Evolutionary conservation across 139 green algal genomes (phyloP).

Genomic region (Microglena sp.): DNA sequence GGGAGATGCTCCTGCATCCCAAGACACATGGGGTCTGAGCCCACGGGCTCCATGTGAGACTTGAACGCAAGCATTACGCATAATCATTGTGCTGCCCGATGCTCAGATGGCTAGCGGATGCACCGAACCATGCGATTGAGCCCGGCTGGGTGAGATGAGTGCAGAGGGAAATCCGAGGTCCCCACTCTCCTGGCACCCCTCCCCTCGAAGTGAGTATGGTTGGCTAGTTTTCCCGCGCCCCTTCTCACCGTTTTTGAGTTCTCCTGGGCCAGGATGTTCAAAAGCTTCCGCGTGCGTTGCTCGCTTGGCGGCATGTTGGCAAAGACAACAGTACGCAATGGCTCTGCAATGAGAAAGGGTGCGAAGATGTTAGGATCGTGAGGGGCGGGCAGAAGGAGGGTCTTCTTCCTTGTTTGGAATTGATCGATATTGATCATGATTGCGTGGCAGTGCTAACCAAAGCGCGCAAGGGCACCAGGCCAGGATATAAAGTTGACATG

Average conservation of each 20-base stretch:
- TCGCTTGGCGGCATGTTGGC: conserved; percentile 5
- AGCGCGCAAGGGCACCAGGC: too few relatives aligned
- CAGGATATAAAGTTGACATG: too few relatives aligned
- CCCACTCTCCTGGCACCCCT: background rate
- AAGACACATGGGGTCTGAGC: too few relatives aligned
- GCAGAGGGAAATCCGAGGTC: background rate
- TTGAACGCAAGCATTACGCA: background rate
- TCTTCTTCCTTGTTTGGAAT: too few relatives aligned
- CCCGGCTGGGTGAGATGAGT: background rate
- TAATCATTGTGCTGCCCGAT: background rate
- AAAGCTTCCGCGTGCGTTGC: background rate
- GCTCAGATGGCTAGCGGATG: background rate
- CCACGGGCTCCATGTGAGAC: background rate
- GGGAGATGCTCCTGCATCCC: too few relatives aligned
- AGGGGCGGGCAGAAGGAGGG: too few relatives aligned
- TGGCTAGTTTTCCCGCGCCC: background rate
- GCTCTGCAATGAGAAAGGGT: too few relatives aligned
- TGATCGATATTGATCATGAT: too few relatives aligned
- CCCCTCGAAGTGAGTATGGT: background rate
- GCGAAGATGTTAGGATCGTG: too few relatives aligned
- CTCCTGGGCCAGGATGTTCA: conserved; percentile 4
- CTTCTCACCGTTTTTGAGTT: conserved; percentile 7
- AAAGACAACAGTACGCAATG: too few relatives aligned
- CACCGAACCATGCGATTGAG: background rate
- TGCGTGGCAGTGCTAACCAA: too few relatives aligned